A percentile compares a stretch with the other conserved stretches of the same genome.
These are phyloP conservation scores for Xylariales sp. DNA, from an alignment of 2,329 filamentous ascomycete species.

Conservation along the genomic window DNA sequence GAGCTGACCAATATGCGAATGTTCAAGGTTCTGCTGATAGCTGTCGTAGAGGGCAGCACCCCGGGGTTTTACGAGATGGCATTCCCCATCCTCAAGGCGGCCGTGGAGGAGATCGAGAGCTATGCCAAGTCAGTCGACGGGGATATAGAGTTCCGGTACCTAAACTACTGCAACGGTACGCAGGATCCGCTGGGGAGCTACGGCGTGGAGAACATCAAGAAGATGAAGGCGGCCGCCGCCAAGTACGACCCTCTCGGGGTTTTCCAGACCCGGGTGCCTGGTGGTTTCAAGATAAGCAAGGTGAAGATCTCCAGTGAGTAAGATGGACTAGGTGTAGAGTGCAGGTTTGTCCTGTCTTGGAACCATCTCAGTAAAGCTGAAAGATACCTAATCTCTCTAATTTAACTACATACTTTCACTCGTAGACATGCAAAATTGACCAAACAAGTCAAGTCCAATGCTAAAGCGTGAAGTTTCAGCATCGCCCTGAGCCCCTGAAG, in stretches of 20 bases:
- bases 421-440: no score
- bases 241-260: conserved; percentile 31
- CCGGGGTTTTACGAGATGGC: conserved; percentile 20
- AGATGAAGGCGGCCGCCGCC: conserved; percentile 22
- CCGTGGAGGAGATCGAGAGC: conserved; percentile 15
- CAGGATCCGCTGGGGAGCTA: conserved; percentile 26
- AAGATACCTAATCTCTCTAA: no score
- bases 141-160: conserved; percentile 26
- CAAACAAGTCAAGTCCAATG: no score
- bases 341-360: no score
- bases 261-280: conserved; percentile 30
- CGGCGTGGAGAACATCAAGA: conserved; percentile 25
- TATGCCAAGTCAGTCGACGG: conserved; percentile 9
- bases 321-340: no score
- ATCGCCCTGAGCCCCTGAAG: no score
- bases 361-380: no score
- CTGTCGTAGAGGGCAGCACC: conserved; percentile 2
- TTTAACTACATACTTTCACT: no score
- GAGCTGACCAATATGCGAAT: no score
- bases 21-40: conserved; percentile 3
- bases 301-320: no score
- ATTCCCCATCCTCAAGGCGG: conserved; percentile 23
- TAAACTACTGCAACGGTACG: conserved; percentile 31
- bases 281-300: conserved; percentile 36
- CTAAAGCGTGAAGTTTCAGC: no score